These are phyloP conservation scores for Trametes pubescens DNA, from an alignment of 1,284 basidiomycete species.

Conservation along the genomic window DNA sequence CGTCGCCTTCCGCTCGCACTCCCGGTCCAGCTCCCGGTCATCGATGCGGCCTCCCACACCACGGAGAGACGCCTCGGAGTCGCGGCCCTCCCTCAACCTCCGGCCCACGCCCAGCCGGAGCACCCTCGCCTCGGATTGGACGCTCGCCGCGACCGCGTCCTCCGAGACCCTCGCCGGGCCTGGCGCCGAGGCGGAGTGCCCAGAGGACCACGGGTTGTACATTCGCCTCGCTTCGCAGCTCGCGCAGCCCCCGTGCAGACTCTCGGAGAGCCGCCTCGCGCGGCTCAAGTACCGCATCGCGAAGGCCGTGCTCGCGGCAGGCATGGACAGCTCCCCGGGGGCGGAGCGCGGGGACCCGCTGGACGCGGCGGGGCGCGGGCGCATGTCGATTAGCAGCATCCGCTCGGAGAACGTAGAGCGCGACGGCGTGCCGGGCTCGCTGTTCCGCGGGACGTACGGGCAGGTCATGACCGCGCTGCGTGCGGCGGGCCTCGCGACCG, in stretches of 20 bases:
- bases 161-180: constrained; percentile 37
- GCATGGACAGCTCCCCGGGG: constrained; percentile 51
- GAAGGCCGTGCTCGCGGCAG: constrained; percentile 54
- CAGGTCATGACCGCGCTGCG: constrained; percentile 55
- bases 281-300: constrained; percentile 52
- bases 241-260: constrained; percentile 32
- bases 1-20: constrained; percentile 47
- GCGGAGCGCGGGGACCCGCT: constrained; percentile 18
- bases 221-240: constrained; percentile 47
- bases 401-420: constrained; percentile 32
- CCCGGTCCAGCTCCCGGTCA: constrained; percentile 14
- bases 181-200: constrained; percentile 17
- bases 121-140: constrained; percentile 33
- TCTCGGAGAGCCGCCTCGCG: constrained; percentile 46
- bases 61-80: constrained; percentile 11
- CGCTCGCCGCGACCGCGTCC: constrained; percentile 36
- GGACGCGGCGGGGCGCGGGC: constrained; percentile 15
- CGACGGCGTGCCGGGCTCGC: constrained; percentile 33
- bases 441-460: constrained; percentile 59
- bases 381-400: constrained; percentile 36
- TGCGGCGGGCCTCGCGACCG: constrained; percentile 50
- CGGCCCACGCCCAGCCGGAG: constrained; percentile 29
- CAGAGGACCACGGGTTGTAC: constrained; percentile 44
- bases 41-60: constrained; percentile 8
- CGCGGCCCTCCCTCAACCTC: constrained; percentile 20